phyloP scores from a whole-genome alignment of 176 grass and related monocot genomes.

The Aegilops bicornis region DNA sequence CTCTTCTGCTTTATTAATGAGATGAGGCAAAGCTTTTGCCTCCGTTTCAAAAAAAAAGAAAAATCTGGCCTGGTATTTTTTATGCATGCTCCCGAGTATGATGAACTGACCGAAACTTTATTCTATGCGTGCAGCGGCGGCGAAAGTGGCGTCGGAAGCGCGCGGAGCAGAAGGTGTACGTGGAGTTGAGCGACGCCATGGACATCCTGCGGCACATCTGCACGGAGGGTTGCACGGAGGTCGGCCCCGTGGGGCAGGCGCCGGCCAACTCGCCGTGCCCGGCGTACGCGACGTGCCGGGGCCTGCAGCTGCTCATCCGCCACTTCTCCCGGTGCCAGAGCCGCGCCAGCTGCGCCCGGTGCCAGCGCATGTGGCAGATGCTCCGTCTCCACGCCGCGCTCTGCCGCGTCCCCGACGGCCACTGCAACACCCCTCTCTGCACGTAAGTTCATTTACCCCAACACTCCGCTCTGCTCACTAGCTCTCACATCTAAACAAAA shows the following conservation, averaged over 20 bases:
- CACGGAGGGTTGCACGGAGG: conserved; percentile 67
- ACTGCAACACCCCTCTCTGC: conserved; percentile 84
- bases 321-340: conserved; percentile 76
- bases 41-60: too few species aligned
- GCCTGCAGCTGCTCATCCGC: conserved; percentile 73
- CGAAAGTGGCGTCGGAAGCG: conserved; percentile 48
- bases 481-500: neutral
- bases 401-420: conserved; percentile 31
- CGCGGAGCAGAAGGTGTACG: conserved; percentile 59
- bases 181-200: conserved; percentile 88
- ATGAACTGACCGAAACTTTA: neutral
- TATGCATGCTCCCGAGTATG: neutral
- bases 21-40: too few species aligned
- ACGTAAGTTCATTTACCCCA: conserved; percentile 19
- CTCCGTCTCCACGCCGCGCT: conserved; percentile 85
- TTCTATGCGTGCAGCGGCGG: conserved; percentile 35
- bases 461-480: neutral
- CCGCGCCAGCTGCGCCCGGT: conserved; percentile 63
- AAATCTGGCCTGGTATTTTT: too few species aligned
- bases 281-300: conserved; percentile 52
- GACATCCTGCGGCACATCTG: conserved; percentile 79
- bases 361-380: conserved; percentile 90
- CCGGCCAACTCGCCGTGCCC: conserved; percentile 41
- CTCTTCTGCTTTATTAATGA: too few species aligned
- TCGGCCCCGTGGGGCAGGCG: conserved; percentile 45